Evolutionary conservation across 2,329 filamentous ascomycete genomes (phyloP).

Genomic region (Pestalotiopsis sp.): DNA sequence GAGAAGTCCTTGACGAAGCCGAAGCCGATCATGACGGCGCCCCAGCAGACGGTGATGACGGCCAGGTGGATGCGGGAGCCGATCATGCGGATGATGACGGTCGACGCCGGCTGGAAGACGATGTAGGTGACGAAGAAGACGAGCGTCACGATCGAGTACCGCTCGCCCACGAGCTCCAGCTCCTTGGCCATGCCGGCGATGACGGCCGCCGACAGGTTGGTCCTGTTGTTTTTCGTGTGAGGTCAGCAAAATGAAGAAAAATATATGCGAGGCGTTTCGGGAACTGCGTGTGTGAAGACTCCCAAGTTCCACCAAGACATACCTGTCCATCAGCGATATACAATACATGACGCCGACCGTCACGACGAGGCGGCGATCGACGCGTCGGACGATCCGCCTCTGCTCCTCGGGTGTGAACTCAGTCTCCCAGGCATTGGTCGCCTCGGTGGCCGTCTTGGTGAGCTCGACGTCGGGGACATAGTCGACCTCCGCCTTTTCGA

Average conservation of each 20-base stretch:
- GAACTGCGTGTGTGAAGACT: no score
- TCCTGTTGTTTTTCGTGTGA: slow-evolving; percentile 30
- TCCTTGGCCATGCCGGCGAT: slow-evolving; percentile 65
- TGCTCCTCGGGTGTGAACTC: slow-evolving; percentile 63
- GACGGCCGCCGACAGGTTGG: slow-evolving; percentile 71
- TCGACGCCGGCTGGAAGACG: slow-evolving; percentile 70
- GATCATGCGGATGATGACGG: slow-evolving; percentile 65
- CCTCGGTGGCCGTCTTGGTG: background rate
- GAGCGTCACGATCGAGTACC: slow-evolving; percentile 63
- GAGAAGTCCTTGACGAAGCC: slow-evolving; percentile 57
- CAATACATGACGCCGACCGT: slow-evolving; percentile 70
- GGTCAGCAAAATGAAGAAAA: no score
- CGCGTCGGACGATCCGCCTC: slow-evolving; percentile 64
- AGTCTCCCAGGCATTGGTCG: slow-evolving; percentile 19
- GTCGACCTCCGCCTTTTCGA: slow-evolving; percentile 11
- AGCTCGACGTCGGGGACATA: slow-evolving; percentile 10
- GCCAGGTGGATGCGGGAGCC: slow-evolving; percentile 61
- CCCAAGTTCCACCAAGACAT: background rate
- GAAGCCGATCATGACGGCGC: slow-evolving; percentile 63
- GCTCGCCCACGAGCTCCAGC: slow-evolving; percentile 43
- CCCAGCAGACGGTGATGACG: slow-evolving; percentile 59
- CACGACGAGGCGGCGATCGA: slow-evolving; percentile 66
- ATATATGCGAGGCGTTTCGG: no score
- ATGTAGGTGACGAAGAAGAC: slow-evolving; percentile 76
- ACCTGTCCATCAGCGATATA: slow-evolving; percentile 73